Evolutionary conservation across 192 early-diverging fungal species (phyloP).

Genomic region (Entrophospora sp.): DNA sequence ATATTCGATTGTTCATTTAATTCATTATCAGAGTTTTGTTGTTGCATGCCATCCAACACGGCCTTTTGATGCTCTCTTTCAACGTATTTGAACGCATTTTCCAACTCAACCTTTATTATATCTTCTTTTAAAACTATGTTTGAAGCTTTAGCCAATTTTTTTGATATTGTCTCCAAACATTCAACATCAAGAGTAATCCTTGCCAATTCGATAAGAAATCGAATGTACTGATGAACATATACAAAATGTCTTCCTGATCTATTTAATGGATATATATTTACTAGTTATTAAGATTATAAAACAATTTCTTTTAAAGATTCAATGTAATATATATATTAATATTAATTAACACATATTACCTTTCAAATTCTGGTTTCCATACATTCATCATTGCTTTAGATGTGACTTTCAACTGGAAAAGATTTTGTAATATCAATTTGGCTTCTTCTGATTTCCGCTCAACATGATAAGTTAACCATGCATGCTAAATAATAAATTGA

Average conservation of each 20-base stretch:
- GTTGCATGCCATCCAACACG: background rate
- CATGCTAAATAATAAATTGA: slow-evolving; percentile 31
- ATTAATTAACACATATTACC: slow-evolving; percentile 26
- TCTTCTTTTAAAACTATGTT: background rate
- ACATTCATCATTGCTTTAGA: slow-evolving; percentile 54
- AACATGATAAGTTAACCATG: slow-evolving; percentile 54
- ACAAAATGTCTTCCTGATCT: slow-evolving; percentile 70
- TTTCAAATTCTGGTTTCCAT: slow-evolving; percentile 74
- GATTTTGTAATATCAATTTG: slow-evolving; percentile 44
- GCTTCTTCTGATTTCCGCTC: slow-evolving; percentile 48
- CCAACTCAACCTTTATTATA: background rate
- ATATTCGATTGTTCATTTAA: background rate
- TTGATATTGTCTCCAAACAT: background rate
- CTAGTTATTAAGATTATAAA: background rate
- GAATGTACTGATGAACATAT: slow-evolving; percentile 60
- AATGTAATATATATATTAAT: background rate
- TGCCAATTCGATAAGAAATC: slow-evolving; percentile 48
- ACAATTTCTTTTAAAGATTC: background rate
- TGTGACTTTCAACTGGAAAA: slow-evolving; percentile 51
- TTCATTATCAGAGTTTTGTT: background rate
- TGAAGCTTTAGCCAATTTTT: slow-evolving; percentile 3
- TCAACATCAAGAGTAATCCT: background rate
- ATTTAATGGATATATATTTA: background rate
- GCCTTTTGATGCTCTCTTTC: background rate
- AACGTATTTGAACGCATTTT: background rate